Percentiles rank a stretch among this genome's conserved stretches.
Evolutionary conservation across 805 yeast species (phyloP).

Genomic region (Lachancea dasiensis): DNA sequence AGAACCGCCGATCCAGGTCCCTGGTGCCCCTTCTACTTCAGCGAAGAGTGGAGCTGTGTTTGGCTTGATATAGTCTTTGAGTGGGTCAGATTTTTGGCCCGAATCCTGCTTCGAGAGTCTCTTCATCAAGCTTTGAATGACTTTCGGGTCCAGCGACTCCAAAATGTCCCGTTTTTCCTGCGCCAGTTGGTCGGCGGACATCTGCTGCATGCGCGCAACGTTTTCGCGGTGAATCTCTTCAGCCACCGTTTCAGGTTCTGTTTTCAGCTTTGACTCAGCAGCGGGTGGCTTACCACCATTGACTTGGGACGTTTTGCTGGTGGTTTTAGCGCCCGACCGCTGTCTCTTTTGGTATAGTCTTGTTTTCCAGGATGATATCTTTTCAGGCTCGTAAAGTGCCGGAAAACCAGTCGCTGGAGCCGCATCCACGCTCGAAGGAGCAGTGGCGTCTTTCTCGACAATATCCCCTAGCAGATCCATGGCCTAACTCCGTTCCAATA

Average conservation of each 20-base stretch:
- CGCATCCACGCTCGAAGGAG: conserved; percentile 20
- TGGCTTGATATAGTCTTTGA: conserved; percentile 26
- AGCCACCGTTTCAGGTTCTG: conserved; percentile 45
- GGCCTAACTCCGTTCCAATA: neutral
- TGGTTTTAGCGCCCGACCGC: neutral
- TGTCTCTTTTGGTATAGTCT: conserved; percentile 35
- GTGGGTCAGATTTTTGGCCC: conserved; percentile 36
- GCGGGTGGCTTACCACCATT: neutral
- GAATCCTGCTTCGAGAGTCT: conserved; percentile 48
- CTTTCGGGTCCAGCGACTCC: conserved; percentile 59
- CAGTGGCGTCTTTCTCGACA: conserved; percentile 49
- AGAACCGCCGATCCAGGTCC: conserved; percentile 34
- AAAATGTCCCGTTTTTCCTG: conserved; percentile 62
- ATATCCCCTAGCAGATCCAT: conserved; percentile 74
- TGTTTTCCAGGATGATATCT: conserved; percentile 47
- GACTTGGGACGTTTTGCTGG: neutral
- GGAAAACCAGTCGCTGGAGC: conserved; percentile 28
- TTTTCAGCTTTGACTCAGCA: neutral
- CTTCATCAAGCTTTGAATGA: conserved; percentile 51
- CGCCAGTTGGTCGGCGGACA: conserved; percentile 62
- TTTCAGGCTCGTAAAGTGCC: conserved; percentile 30
- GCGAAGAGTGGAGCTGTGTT: conserved; percentile 20
- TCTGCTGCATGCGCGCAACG: conserved; percentile 48
- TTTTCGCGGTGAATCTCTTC: conserved; percentile 77
- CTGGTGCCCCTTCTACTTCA: conserved; percentile 33